Evolutionary conservation across 495 filamentous ascomycete species (phyloP), one percentile per base, ranked within the genome.

Genomic region (Penicillium goetzii): DNA sequence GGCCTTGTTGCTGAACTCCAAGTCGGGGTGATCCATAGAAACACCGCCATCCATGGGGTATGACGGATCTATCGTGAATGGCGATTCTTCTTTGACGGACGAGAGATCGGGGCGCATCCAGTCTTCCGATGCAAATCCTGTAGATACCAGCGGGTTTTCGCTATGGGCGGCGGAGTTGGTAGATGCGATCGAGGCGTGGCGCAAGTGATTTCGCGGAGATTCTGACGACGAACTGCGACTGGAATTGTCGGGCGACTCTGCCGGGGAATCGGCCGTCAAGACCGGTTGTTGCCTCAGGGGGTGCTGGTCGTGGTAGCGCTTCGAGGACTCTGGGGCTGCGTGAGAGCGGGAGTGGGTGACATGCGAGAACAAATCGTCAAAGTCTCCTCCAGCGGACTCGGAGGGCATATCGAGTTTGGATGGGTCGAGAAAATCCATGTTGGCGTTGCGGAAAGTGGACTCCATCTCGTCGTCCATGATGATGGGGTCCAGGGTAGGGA

Each of bases 1-100:
- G 3, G 78, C 79, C 55, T 80, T 83, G 72, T 88, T 86, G 69
- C 80, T 88, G 38, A 81, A 80, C 62, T 84, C 81, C 55, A 84
- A 70, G 58, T 85, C 81, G 36, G 78, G 63, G 51, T 55, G 52
- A 23, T 78, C 76, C 68, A 77, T 66, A 2, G 73, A 59, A 50
- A 76, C 75, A 0, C 63, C 58, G 14, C 58, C 61, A 57, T 78
- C 72, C 53, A 80, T 65, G n/a, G 73, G 66, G 33, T 78, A 65
- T 10, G 74, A 73, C 11, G 77, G 67, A 33, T 80, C 76, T 40
- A 81, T 73, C 9, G 71, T 74, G 59, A 82, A 81, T 1, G 76
- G 65, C 15, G 72, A 71, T 33, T 81, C 77, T 32, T 79, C 75
- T 57, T 78, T 80, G 19, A 77, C 74, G 10, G 72, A 71, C 8